These are phyloP conservation scores for Penicillium samsonianum DNA, from an alignment of 495 filamentous ascomycete genomes.

Conservation along the genomic window DNA sequence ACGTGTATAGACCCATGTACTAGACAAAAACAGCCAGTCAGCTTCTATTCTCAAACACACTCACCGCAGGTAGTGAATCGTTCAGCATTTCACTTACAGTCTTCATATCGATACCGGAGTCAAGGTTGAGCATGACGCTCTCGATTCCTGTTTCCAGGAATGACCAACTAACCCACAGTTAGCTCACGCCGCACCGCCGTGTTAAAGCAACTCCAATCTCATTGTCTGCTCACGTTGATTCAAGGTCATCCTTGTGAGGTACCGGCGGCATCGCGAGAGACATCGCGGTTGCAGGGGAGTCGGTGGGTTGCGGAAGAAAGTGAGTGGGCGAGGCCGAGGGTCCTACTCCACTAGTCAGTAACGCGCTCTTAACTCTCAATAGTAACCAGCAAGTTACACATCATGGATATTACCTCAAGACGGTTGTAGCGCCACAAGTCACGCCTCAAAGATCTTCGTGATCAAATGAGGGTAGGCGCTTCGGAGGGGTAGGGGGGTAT, in stretches of 20 bases:
- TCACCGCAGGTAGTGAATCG: not conserved
- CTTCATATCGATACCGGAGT: slow-evolving; percentile 88
- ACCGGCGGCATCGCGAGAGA: slow-evolving; percentile 42
- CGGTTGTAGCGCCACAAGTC: slow-evolving; percentile 27
- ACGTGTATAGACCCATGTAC: slow-evolving; percentile 99
- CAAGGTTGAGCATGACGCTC: slow-evolving; percentile 88
- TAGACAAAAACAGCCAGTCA: slow-evolving; percentile 33
- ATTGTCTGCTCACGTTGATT: slow-evolving; percentile 66
- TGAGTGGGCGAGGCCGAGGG: slow-evolving; percentile 6
- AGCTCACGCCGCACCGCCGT: slow-evolving; percentile 4
- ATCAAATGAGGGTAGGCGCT: slow-evolving; percentile 4
- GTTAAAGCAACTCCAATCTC: not conserved
- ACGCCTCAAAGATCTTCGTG: slow-evolving; percentile 14
- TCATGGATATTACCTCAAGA: slow-evolving; percentile 7
- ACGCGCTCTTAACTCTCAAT: not conserved
- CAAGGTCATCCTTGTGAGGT: slow-evolving; percentile 80
- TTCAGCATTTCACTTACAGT: slow-evolving; percentile 58
- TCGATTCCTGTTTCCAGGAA: slow-evolving; percentile 86
- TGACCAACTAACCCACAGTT: slow-evolving; percentile 64
- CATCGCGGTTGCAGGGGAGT: slow-evolving; percentile 34
- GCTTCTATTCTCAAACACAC: not conserved
- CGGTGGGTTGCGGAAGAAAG: slow-evolving; percentile 4
- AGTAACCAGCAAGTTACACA: not conserved
- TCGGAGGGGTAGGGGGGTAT: not conserved
- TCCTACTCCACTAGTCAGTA: not conserved